A percentile compares a stretch with the other conserved stretches of the same genome.
These are phyloP conservation scores for Populus nigra DNA, from an alignment of 345 rosid species.

Conservation along the genomic window DNA sequence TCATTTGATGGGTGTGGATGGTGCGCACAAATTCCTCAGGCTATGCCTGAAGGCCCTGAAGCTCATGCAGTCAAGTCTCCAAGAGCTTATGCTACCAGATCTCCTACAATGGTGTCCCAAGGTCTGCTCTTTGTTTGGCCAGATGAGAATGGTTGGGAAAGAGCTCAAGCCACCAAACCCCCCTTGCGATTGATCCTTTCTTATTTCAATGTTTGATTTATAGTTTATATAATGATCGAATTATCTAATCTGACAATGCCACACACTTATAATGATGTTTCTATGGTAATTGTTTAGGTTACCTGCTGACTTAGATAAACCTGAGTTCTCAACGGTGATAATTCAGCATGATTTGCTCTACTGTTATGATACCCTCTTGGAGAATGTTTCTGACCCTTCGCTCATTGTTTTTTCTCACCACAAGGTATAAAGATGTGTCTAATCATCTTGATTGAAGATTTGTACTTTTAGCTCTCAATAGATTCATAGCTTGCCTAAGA, in stretches of 20 bases:
- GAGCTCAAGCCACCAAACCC: conserved; percentile 71
- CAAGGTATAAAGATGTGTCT: conserved; percentile 46
- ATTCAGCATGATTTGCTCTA: conserved; percentile 90
- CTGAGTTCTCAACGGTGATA: conserved; percentile 81
- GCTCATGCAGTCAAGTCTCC: conserved; percentile 81
- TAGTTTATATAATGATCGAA: background rate
- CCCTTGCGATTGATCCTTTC: conserved; percentile 46
- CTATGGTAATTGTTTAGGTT: conserved; percentile 47
- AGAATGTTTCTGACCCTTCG: conserved; percentile 97
- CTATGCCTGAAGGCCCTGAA: conserved; percentile 85
- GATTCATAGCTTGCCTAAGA: background rate
- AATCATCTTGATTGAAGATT: conserved; percentile 2
- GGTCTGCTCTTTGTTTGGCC: conserved; percentile 99
- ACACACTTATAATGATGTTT: conserved; percentile 8
- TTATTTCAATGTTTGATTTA: background rate
- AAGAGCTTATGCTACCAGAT: conserved; percentile 71
- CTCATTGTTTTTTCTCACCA: conserved; percentile 98
- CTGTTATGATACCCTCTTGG: conserved; percentile 96
- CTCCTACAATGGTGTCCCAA: conserved; percentile 90
- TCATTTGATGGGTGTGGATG: conserved; percentile 88
- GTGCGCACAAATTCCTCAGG: conserved; percentile 86
- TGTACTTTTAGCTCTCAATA: background rate
- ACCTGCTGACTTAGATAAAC: conserved; percentile 82
- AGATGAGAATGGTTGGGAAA: conserved; percentile 80
- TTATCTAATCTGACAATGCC: background rate